Conservation (phyloP, 495 filamentous ascomycete species). For the Aspergillus conjunctus region DNA sequence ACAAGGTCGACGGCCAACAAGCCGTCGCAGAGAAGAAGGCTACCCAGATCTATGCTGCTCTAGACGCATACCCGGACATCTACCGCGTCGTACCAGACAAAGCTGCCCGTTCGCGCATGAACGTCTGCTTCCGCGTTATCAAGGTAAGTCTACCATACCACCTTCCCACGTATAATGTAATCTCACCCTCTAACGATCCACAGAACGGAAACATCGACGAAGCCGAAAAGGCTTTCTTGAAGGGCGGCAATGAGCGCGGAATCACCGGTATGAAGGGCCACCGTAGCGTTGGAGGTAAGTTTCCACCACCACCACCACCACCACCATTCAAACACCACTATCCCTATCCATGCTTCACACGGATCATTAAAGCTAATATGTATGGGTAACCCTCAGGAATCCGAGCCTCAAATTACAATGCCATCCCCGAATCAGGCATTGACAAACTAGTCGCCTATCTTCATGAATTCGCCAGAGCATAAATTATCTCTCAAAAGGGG, state of each 20-base stretch:
- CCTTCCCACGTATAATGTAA: no score
- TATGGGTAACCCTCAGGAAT: slow-evolving; percentile 24
- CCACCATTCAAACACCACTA: background rate
- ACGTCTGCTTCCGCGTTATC: slow-evolving; percentile 82
- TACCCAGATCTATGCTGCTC: slow-evolving; percentile 66
- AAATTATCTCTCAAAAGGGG: slow-evolving; percentile 30
- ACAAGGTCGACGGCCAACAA: slow-evolving; percentile 45
- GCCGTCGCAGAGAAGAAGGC: slow-evolving; percentile 68
- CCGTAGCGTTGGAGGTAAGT: slow-evolving; percentile 74
- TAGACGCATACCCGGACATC: slow-evolving; percentile 69
- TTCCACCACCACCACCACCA: slow-evolving; percentile 37
- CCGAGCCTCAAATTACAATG: slow-evolving; percentile 56
- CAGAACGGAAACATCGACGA: slow-evolving; percentile 55
- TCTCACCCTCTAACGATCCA: slow-evolving; percentile 5
- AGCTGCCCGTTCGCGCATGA: slow-evolving; percentile 79
- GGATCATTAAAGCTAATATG: slow-evolving; percentile 18
- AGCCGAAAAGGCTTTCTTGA: slow-evolving; percentile 77
- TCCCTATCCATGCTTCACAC: no score
- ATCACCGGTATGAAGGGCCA: slow-evolving; percentile 80
- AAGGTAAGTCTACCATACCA: slow-evolving; percentile 38
- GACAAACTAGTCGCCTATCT: slow-evolving; percentile 63
- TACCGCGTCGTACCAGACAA: slow-evolving; percentile 77
- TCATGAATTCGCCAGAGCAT: slow-evolving; percentile 46
- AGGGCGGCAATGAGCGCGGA: slow-evolving; percentile 62
- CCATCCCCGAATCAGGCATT: slow-evolving; percentile 57